Conservation (phyloP, 2,329 filamentous ascomycete genomes). For the Trichoderma polysporum region DNA sequence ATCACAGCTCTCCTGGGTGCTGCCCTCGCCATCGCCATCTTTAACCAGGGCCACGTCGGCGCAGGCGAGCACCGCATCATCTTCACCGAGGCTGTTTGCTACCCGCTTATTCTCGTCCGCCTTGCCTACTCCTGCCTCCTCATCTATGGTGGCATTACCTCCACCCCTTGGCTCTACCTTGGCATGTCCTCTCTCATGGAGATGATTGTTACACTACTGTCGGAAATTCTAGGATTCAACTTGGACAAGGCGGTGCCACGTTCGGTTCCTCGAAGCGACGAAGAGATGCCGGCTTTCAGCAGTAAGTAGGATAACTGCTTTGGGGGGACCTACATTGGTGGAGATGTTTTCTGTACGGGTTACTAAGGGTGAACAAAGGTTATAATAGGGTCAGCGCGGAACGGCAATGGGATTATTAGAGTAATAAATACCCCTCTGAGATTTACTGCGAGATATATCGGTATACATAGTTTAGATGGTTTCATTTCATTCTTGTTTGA, state of each 20-base stretch:
- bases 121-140: slow-evolving; percentile 33
- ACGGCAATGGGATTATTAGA: slow-evolving; percentile 6
- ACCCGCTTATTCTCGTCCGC: slow-evolving; percentile 37
- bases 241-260: slow-evolving; percentile 27
- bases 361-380: slow-evolving; percentile 10
- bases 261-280: slow-evolving; percentile 16
- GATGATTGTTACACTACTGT: slow-evolving; percentile 34
- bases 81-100: slow-evolving; percentile 38
- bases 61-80: slow-evolving; percentile 57
- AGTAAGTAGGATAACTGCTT: slow-evolving; percentile 12
- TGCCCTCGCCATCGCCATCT: slow-evolving; percentile 39
- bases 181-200: slow-evolving; percentile 37
- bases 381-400: slow-evolving; percentile 10
- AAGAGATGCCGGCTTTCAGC: slow-evolving; percentile 16
- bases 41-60: slow-evolving; percentile 40
- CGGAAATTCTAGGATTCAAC: slow-evolving; percentile 33
- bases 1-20: slow-evolving; percentile 43
- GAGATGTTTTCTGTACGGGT: slow-evolving; percentile 1
- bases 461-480: neutral
- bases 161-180: slow-evolving; percentile 34
- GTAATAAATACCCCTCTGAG: slow-evolving; percentile 8
- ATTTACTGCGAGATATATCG: neutral
- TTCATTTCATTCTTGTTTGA: neutral
- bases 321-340: neutral
- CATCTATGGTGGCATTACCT: slow-evolving; percentile 31